Evolutionary conservation across 108 stramenopile species (phyloP).

Genomic region (Cylindrotheca closterium): DNA sequence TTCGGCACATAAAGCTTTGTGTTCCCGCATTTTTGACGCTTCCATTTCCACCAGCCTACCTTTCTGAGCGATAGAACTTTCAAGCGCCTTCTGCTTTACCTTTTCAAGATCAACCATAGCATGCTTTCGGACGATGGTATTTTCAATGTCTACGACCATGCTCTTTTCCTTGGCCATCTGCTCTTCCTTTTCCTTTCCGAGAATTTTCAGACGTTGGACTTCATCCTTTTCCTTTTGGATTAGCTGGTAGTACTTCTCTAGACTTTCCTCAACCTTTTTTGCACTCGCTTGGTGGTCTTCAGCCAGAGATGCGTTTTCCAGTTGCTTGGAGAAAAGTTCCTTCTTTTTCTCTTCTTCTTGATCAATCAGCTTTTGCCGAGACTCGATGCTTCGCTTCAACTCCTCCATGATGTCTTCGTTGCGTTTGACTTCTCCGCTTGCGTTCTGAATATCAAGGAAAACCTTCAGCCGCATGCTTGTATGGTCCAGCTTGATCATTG

Average conservation of each 20-base stretch:
- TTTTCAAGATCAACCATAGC: constrained; percentile 26
- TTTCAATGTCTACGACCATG: constrained; percentile 20
- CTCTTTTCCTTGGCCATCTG: constrained; percentile 18
- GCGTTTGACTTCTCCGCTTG: constrained; percentile 11
- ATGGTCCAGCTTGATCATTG: not conserved
- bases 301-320: not conserved
- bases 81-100: constrained; percentile 28
- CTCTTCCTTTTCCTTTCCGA: not conserved
- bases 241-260: not conserved
- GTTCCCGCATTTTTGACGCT: constrained; percentile 15
- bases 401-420: constrained; percentile 17
- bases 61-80: constrained; percentile 24
- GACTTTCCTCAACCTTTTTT: not conserved
- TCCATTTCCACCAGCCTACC: constrained; percentile 20
- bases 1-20: constrained; percentile 9
- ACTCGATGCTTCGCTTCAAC: constrained; percentile 14
- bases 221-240: constrained; percentile 3
- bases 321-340: constrained; percentile 2
- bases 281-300: not conserved
- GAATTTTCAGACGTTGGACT: not conserved
- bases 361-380: constrained; percentile 4
- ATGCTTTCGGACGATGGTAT: constrained; percentile 19
- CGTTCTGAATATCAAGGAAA: constrained; percentile 7
- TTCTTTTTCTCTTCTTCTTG: constrained; percentile 5
- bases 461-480: no score